phyloP scores from a whole-genome alignment of 148 eudicot species.

The Rhododendron mucronatum region DNA sequence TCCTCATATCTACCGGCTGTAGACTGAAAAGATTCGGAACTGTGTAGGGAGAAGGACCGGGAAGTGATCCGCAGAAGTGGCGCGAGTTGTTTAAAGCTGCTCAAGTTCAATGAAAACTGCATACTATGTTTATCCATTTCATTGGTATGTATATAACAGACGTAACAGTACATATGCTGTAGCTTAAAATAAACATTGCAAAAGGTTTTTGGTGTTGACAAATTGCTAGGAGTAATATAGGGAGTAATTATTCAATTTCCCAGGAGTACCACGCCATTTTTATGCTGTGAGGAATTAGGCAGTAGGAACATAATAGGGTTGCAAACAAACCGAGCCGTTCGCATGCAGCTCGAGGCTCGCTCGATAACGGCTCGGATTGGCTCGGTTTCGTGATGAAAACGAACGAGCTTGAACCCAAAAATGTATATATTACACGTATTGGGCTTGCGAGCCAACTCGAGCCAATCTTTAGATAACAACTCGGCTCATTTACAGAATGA shows the following conservation, averaged over 20 bases:
- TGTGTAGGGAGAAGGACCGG: constrained; percentile 95
- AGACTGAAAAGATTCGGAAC: background rate
- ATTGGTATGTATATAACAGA: background rate
- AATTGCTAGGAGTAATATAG: background rate
- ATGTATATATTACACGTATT: no score
- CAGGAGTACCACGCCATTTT: no score
- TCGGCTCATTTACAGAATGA: no score
- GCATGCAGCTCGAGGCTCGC: background rate
- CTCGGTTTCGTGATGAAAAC: background rate
- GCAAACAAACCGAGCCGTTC: no score
- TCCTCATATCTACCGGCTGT: background rate
- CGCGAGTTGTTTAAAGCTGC: constrained; percentile 66
- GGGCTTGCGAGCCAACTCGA: no score
- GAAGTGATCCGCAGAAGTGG: constrained; percentile 75
- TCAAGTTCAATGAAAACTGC: constrained; percentile 12
- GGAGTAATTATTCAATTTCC: no score
- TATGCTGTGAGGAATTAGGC: no score
- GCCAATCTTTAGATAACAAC: no score
- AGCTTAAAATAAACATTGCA: background rate
- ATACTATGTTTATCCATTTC: background rate
- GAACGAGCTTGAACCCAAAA: background rate
- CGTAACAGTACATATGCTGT: background rate
- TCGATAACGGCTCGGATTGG: background rate
- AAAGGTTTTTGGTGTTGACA: background rate
- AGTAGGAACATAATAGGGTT: background rate